Conservation (phyloP, 2,329 filamentous ascomycete genomes). For the Colletotrichum musicola region DNA sequence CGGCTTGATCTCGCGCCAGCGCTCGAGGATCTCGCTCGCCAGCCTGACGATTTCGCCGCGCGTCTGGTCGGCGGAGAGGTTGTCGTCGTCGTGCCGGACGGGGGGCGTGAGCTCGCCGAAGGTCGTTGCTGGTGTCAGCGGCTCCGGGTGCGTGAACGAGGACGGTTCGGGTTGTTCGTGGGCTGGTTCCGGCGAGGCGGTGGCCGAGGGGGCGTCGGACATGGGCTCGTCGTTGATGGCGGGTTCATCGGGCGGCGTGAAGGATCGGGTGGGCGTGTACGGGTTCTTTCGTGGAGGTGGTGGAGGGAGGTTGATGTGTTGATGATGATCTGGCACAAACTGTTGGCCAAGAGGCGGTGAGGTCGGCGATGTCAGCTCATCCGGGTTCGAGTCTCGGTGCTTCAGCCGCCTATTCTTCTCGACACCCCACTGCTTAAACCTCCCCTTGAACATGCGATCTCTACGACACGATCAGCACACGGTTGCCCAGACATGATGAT, state of each 20-base stretch:
- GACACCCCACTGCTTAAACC: conserved; percentile 33
- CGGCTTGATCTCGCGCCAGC: background rate
- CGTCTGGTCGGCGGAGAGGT: background rate
- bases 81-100: background rate
- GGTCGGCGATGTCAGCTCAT: background rate
- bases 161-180: background rate
- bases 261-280: background rate
- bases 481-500: background rate
- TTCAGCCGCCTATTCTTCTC: conserved; percentile 28
- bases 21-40: background rate
- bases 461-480: conserved; percentile 9
- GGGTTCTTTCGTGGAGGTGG: background rate
- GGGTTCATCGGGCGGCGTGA: background rate
- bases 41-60: conserved; percentile 6
- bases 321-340: background rate
- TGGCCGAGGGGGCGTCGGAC: background rate
- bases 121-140: background rate
- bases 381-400: background rate
- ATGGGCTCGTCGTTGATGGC: background rate
- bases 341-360: background rate
- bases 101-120: background rate
- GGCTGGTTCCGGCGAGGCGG: background rate
- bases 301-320: background rate
- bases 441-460: conserved; percentile 36
- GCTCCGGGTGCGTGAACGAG: background rate